These are phyloP conservation scores for Pisolithus thermaeus DNA, from an alignment of 1,284 basidiomycete species.

Conservation along the genomic window DNA sequence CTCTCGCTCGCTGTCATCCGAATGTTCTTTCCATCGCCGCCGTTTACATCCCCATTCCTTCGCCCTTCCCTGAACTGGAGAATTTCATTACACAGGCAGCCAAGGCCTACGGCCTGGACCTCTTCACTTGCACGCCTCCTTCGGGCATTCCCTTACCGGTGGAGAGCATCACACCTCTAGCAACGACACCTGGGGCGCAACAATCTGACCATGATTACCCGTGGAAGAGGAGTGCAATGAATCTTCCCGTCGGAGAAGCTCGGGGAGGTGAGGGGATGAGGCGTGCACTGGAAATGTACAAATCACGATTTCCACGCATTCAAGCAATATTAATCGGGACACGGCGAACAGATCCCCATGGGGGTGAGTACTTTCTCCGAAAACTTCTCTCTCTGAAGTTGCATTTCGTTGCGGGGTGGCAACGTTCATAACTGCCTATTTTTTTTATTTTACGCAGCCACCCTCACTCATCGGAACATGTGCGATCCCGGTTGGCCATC, in stretches of 20 bases:
- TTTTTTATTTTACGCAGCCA: slow-evolving; percentile 38
- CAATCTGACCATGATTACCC: slow-evolving; percentile 3
- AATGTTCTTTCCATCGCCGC: slow-evolving; percentile 57
- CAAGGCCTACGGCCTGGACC: slow-evolving; percentile 70
- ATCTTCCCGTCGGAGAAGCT: slow-evolving; percentile 37
- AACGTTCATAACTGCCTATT: background rate
- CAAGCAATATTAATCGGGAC: slow-evolving; percentile 88
- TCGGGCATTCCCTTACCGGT: slow-evolving; percentile 28
- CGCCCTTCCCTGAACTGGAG: slow-evolving; percentile 85
- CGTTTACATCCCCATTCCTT: slow-evolving; percentile 87
- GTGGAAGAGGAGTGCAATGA: background rate
- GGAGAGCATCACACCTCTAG: slow-evolving; percentile 28
- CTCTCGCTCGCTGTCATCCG: slow-evolving; percentile 43
- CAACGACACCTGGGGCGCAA: slow-evolving; percentile 11
- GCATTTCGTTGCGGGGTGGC: too few species aligned
- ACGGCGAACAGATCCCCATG: slow-evolving; percentile 85
- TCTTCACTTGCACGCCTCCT: slow-evolving; percentile 56
- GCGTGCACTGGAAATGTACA: slow-evolving; percentile 72
- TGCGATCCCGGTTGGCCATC: slow-evolving; percentile 88
- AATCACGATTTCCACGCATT: slow-evolving; percentile 57
- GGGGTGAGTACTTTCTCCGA: slow-evolving; percentile 54
- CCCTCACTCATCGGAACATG: slow-evolving; percentile 64
- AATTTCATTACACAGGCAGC: slow-evolving; percentile 70
- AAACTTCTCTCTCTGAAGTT: background rate
- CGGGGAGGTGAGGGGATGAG: slow-evolving; percentile 80